Conservation (phyloP, 371 early-diverging fungal genomes). For the Syncephalastrum monosporum region DNA sequence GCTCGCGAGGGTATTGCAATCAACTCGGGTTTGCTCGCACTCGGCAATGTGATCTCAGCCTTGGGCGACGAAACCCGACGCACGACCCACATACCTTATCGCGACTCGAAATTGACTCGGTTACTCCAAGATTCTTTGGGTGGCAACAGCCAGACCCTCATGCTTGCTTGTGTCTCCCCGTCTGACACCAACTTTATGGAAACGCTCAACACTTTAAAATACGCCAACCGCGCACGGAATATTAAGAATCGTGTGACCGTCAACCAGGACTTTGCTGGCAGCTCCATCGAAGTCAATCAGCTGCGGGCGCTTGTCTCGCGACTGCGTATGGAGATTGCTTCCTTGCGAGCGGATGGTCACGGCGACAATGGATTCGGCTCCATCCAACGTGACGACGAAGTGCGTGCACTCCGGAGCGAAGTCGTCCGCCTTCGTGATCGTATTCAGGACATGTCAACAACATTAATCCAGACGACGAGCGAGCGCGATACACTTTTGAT, state of each 20-base stretch:
- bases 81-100: constrained; percentile 83
- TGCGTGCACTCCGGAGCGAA: constrained; percentile 37
- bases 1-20: constrained; percentile 98
- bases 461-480: constrained; percentile 49
- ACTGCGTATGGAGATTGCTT: constrained; percentile 60
- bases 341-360: constrained; percentile 31
- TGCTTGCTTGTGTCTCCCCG: constrained; percentile 91
- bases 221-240: constrained; percentile 85
- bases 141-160: constrained; percentile 87
- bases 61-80: constrained; percentile 82
- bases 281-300: constrained; percentile 62
- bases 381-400: constrained; percentile 15
- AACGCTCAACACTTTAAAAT: constrained; percentile 88
- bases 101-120: constrained; percentile 94
- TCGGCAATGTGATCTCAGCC: constrained; percentile 98
- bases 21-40: constrained; percentile 93
- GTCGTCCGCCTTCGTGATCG: constrained; percentile 48
- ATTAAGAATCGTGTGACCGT: constrained; percentile 74
- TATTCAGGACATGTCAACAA: constrained; percentile 31
- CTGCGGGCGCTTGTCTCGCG: constrained; percentile 65
- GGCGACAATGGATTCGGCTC: neutral
- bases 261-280: constrained; percentile 45
- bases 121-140: constrained; percentile 90
- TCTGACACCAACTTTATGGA: constrained; percentile 80
- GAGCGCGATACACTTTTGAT: constrained; percentile 62